Conservation (phyloP, 305 asterid genomes). For the Rubia peregrina region DNA sequence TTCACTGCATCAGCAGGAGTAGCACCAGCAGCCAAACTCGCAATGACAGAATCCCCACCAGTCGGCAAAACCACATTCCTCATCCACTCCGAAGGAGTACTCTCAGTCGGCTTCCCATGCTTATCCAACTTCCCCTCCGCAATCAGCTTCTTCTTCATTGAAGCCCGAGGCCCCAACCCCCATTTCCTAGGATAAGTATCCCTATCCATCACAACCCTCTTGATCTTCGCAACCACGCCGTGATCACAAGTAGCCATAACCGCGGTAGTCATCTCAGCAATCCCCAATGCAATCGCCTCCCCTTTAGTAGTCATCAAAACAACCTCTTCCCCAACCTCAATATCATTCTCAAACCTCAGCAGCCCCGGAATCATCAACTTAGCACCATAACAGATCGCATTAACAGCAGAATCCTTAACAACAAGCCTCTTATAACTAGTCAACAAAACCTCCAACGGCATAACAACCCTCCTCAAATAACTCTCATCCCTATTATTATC, state of each 20-base stretch:
- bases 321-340: constrained; percentile 83
- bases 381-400: constrained; percentile 92
- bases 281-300: constrained; percentile 87
- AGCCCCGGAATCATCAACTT: constrained; percentile 96
- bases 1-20: constrained; percentile 17
- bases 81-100: constrained; percentile 76
- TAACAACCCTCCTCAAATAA: constrained; percentile 84
- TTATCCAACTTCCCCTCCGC: constrained; percentile 89
- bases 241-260: constrained; percentile 98
- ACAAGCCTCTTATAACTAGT: constrained; percentile 94
- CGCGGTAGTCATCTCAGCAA: constrained; percentile 96
- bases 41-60: constrained; percentile 70
- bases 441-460: constrained; percentile 86
- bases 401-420: constrained; percentile 91
- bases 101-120: constrained; percentile 79
- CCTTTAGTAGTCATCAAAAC: constrained; percentile 99
- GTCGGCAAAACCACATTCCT: constrained; percentile 80
- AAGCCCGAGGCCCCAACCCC: constrained; percentile 97
- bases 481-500: constrained; percentile 82
- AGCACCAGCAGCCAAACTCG: constrained; percentile 61
- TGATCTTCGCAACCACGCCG: constrained; percentile 93
- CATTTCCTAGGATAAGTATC: constrained; percentile 97
- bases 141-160: constrained; percentile 86
- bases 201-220: constrained; percentile 99
- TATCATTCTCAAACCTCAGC: constrained; percentile 91